Base-by-base conservation (phyloP, 1,139 yeast genomes). In the Scheffersomyces quercinus region DNA sequence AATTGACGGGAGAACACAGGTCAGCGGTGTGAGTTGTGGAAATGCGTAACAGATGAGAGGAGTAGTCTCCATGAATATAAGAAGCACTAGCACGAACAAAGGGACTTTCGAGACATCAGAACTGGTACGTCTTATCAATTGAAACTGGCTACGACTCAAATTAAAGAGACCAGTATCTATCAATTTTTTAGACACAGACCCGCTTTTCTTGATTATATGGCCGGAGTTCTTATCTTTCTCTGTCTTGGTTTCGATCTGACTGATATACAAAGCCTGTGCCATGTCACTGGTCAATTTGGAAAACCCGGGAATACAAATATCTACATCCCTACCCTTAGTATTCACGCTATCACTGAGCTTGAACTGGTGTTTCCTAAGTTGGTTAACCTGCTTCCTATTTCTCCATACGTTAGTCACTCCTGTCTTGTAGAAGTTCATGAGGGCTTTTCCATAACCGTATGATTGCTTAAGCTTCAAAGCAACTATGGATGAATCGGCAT, bases 1-100 rank as follows among this genome's bases (percentile, higher is more conserved):
- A 12, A 80, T 62, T 2, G 70, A 66, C 0, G 89, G 89, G 38
- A 82, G 65, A 4, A 79, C 67, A 62, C 95, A 87, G 0, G 93
- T 85, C 51, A 77, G 75, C 0, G 95, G 95, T 1, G 88, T 75
- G 11, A 86, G 57, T 44, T 76, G 77, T 0, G 95, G 95, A 41
- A 85, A 63, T 1, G 70, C 51, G 46, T 74, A 75, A 48, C 88
- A 80, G 3, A 86, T 46, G 0, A 82, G 37, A 0, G 93, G 87
- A 0, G 91, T 83, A 40, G 68, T 55, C 54, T 87, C 95, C 55
- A 82, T 80, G 52, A 82, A 81, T 0, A 85, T 56, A 15, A 79
- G 59, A 46, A 83, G 76, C 0, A 85, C 58, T 1, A 82, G 45
- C 0, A 79, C 86, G 65, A 87, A 87, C 11, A 74, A 24, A 3